Evolutionary conservation across 495 filamentous ascomycete genomes (phyloP), one percentile per base, ranked within the genome.

Genomic region (Hypomontagnella submonticulosa): DNA sequence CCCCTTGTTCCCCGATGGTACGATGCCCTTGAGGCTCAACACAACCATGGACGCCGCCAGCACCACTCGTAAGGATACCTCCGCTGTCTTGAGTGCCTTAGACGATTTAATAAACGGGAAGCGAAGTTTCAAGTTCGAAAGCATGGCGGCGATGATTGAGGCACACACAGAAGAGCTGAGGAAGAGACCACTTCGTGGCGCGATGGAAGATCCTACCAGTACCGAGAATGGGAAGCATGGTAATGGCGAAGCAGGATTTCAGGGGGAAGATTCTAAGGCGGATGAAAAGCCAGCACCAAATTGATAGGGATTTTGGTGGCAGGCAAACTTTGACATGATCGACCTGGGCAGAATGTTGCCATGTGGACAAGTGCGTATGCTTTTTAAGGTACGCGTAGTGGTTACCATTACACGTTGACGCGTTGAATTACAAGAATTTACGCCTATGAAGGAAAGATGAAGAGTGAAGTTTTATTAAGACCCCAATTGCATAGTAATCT

Each of bases 141-240:
- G 43, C 20, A 42, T 63, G 43, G 43, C 36, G 3, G 34, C 40
- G 20, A 56, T 63, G 50, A 49, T 63, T 16, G 4, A 40, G 0
- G 19, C 33, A 1, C 51, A 63, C 18, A 12, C 36, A 3, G 51
- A 49, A 23, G 59, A 63, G 36, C 16, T 63, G 42, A 56, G 49
- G 43, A 11, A 33, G 44, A 55, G 33, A 20, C 49, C 58, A 2
- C 41, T 16, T 27, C 49, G 16, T 7, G 50, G 42, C 12, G 7
- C 41, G 13, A 43, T 34, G 4, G 33, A 19, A 4, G 23, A 18
- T 2, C 9, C 11, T 15, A 3, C 2, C 36, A 13, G 36, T 27
- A 27, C 3, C 9, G n/a, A 8, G 10, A 11, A 38, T 27, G 16
- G 46, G 19, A 32, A 46, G 27, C n/a, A 10, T n/a, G 12, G 32